Percentiles rank a stretch among this genome's conserved stretches.
Evolutionary conservation across 2,329 filamentous ascomycete genomes (phyloP).

Genomic region (Lecanoromycetidae sp.): DNA sequence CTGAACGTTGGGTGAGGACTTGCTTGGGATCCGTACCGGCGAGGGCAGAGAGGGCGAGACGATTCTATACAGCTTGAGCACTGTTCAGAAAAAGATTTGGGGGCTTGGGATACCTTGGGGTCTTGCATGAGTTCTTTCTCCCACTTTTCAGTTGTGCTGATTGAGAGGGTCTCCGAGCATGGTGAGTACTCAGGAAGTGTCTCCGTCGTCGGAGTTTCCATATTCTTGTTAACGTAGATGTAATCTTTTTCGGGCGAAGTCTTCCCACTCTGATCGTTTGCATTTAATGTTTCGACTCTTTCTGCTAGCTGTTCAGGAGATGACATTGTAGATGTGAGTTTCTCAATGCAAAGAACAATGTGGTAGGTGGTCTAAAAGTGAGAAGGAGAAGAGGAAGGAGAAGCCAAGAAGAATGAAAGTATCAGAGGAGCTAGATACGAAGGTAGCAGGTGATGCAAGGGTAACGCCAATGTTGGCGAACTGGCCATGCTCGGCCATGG

Average conservation of each 20-base stretch:
- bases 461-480: too few species aligned
- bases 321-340: constrained; percentile 7
- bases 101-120: constrained; percentile 43
- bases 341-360: too few species aligned
- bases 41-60: constrained; percentile 53
- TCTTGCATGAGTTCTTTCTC: constrained; percentile 51
- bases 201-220: constrained; percentile 13
- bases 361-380: too few species aligned
- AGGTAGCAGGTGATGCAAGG: background rate
- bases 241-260: constrained; percentile 35
- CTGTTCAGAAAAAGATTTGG: background rate
- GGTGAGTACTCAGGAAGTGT: background rate
- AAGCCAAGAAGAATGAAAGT: too few species aligned
- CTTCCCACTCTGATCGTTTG: constrained; percentile 12
- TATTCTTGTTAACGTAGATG: constrained; percentile 38
- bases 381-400: too few species aligned
- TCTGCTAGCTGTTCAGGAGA: constrained; percentile 28
- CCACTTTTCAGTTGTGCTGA: constrained; percentile 44
- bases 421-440: background rate
- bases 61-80: constrained; percentile 35
- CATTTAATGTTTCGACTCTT: constrained; percentile 27
- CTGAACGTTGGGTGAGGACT: constrained; percentile 52
- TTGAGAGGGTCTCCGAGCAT: constrained; percentile 33
- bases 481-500: too few species aligned
- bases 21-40: constrained; percentile 52